Evolutionary conservation across 306 rosid genomes (phyloP), one percentile per base, ranked within the genome.

Genomic region (Castanea sativa): DNA sequence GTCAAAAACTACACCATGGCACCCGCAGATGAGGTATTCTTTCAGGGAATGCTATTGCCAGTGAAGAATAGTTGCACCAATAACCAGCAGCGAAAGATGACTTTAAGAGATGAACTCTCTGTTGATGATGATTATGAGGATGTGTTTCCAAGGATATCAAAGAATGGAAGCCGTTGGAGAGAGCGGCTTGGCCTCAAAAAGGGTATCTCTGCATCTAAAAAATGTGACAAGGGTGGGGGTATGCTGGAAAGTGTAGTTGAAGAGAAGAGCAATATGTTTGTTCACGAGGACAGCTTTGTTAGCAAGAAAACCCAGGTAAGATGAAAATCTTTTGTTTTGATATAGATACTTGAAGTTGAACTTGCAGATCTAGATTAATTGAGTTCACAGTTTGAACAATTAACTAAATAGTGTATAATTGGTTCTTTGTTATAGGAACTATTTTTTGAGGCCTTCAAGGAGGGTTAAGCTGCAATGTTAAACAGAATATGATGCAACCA

Each of bases 11-110:
- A 88, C 43, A 45, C 80, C 2, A 91, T 93, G 99, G 90, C 80
- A 57, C 30, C 98, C 6, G 99, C 99, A 16, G 99, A 96, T 80
- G 94, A 96, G 76, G 88, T 81, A 1, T 87, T 96, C 77, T 96
- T 73, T 73, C 77, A 93, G 59, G 99, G 99, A 69, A 85, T 78
- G 97, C 25, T 95, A 87, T 51, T 95, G 86, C 99, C 99, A n/a
- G 57, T 80, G 49, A 89, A 87, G 88, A 86, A 78, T 30, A 83
- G 83, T 61, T 69, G 78, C 59, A 74, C 81, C 71, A 87, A 87
- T 41, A 49, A 49, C 67, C 84, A 69, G 52, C 60, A 45, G 72
- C 76, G 73, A 72, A 95, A 88, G 84, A 89, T 80, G 55, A 95
- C 98, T 73, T 38, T 93, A 55, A 93, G 97, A 80, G 99, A 93